Evolutionary conservation across 1,284 basidiomycete species (phyloP), one percentile per base, ranked within the genome.

Genomic region (Ustilago vetiveriae): DNA sequence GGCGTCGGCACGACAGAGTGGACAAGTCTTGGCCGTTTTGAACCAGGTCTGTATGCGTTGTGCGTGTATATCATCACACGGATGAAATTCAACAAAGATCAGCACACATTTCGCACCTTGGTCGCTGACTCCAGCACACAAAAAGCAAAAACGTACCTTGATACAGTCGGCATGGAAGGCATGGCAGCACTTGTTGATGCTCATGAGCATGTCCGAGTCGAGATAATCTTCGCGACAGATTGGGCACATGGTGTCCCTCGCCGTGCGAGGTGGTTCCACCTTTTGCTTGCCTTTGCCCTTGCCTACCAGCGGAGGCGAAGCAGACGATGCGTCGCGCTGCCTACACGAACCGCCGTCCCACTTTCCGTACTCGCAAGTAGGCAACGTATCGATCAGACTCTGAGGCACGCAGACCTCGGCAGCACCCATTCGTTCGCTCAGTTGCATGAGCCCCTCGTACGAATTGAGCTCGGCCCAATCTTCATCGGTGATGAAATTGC

Each of bases 121-220:
- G n/a, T n/a, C n/a, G n/a, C n/a, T n/a, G n/a, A n/a, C n/a, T n/a
- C n/a, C n/a, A n/a, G n/a, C n/a, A n/a, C n/a, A n/a, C n/a, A n/a
- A 30, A 36, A 23, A 36, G 27, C 4, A 35, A 26, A n/a, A 7
- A 36, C 64, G 48, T 19, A 62, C 66, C 54, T 51, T 60, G 40
- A 70, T 52, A 33, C 67, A 70, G 10, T 60, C 49, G 4, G 56
- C 57, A 52, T 70, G 67, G 45, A 65, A 70, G 21, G 67, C 67
- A 49, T 70, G 67, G 37, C 40, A 22, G 39, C 67, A 70, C 24
- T 38, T 51, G 40, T 54, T 49, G 38, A 70, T 46, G 43, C 60
- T 65, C 60, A 70, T 70, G 19, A 70, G 21, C 27, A 65, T 7
- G 39, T 70, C 67, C 40, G 56, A 43, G 19, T 70, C 62, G 22